These are phyloP conservation scores for Penicillium capsulatum DNA, from an alignment of 2,329 filamentous ascomycete genomes.

Conservation along the genomic window DNA sequence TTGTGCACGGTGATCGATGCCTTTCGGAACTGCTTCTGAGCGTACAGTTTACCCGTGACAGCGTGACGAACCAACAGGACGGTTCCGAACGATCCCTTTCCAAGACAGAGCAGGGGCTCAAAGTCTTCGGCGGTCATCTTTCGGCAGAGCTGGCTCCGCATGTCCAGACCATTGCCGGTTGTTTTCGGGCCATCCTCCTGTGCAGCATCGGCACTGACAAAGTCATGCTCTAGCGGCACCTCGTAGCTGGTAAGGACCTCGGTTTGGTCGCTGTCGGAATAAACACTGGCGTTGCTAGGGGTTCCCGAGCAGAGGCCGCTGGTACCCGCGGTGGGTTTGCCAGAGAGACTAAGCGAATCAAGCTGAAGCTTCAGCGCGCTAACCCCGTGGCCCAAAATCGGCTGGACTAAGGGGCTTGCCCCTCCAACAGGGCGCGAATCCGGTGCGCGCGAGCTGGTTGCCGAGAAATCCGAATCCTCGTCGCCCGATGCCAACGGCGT, in stretches of 20 bases:
- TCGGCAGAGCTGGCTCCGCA: slow-evolving; percentile 53
- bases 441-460: slow-evolving; percentile 28
- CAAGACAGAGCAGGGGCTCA: slow-evolving; percentile 82
- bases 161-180: slow-evolving; percentile 49
- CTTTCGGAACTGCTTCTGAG: slow-evolving; percentile 98
- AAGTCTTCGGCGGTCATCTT: slow-evolving; percentile 95
- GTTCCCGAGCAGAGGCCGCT: slow-evolving; percentile 45
- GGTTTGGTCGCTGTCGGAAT: slow-evolving; percentile 61
- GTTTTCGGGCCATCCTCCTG: slow-evolving; percentile 28
- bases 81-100: slow-evolving; percentile 93
- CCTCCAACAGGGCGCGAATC: slow-evolving; percentile 18
- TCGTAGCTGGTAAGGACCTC: slow-evolving; percentile 78
- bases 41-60: slow-evolving; percentile 81
- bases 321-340: slow-evolving; percentile 54
- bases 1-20: slow-evolving; percentile 93
- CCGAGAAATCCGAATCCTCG: slow-evolving; percentile 46
- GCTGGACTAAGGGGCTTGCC: slow-evolving; percentile 49
- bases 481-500: slow-evolving; percentile 43
- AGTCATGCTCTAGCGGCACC: slow-evolving; percentile 78
- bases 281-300: slow-evolving; percentile 56
- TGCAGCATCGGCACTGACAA: slow-evolving; percentile 60
- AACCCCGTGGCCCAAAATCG: slow-evolving; percentile 63
- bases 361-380: slow-evolving; percentile 77
- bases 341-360: slow-evolving; percentile 68
- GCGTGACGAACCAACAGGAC: slow-evolving; percentile 90